phyloP scores from a whole-genome alignment of 148 eudicot genomes.

The Polygonum maritimum region DNA sequence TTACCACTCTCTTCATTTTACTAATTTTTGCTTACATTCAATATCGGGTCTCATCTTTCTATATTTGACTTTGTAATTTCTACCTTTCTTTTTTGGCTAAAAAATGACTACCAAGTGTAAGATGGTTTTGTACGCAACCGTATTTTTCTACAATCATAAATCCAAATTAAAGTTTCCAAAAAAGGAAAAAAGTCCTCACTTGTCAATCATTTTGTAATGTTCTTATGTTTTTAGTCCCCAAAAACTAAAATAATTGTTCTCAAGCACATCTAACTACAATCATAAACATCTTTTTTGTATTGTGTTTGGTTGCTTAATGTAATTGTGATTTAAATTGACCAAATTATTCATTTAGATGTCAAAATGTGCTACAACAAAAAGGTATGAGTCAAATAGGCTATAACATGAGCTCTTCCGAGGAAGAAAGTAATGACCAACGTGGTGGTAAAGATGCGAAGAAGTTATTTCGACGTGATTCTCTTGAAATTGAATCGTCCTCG shows the following conservation, averaged over 20 bases:
- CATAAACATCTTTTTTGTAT: neutral
- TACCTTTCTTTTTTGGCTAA: neutral
- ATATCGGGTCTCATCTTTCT: too few relatives aligned
- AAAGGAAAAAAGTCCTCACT: too few relatives aligned
- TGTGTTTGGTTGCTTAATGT: neutral
- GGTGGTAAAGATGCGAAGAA: neutral
- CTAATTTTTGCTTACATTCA: too few relatives aligned
- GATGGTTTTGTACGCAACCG: neutral
- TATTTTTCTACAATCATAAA: neutral
- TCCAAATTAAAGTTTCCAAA: neutral
- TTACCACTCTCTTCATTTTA: too few relatives aligned
- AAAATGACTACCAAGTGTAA: neutral
- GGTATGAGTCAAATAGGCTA: neutral
- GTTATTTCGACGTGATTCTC: conserved; percentile 20
- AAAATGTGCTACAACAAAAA: neutral
- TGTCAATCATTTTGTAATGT: neutral
- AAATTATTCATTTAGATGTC: neutral
- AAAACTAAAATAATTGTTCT: neutral
- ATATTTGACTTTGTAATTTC: too few relatives aligned
- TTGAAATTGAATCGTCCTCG: conserved; percentile 30
- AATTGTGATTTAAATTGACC: neutral
- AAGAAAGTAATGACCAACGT: neutral
- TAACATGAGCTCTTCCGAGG: neutral
- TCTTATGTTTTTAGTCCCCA: neutral
- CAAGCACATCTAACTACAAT: neutral